Conservation (phyloP, 768 basidiomycete genomes). For the Psilocybe cyanescens region DNA sequence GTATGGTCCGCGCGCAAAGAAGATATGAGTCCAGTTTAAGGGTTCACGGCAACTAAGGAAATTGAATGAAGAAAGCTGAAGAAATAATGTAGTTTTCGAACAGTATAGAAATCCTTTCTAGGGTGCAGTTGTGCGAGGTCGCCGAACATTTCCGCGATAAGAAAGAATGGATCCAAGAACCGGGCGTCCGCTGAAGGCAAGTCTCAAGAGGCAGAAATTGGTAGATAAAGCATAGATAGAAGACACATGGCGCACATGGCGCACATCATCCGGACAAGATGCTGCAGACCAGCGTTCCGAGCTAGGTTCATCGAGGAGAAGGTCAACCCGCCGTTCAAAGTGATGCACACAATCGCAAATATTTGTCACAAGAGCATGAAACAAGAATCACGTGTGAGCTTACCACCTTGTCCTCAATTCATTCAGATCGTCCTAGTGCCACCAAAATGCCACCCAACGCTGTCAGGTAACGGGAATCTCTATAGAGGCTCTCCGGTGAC, state of each 20-base stretch:
- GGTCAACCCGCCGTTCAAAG: neutral
- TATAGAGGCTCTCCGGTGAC: neutral
- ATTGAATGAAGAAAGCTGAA: too few species aligned
- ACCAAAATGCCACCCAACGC: neutral
- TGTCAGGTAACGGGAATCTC: neutral
- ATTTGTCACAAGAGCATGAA: neutral
- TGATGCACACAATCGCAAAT: neutral
- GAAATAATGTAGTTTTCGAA: too few species aligned
- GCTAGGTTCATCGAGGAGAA: slow-evolving; percentile 1
- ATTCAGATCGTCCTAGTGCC: neutral
- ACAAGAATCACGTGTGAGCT: neutral
- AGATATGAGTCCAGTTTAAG: too few species aligned
- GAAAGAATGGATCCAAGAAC: neutral
- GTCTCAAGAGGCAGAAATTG: neutral
- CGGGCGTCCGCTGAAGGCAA: neutral
- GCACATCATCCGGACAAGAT: slow-evolving; percentile 6
- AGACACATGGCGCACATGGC: slow-evolving; percentile 15
- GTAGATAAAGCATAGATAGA: slow-evolving; percentile 19
- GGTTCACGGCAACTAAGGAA: too few species aligned
- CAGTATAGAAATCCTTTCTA: too few species aligned
- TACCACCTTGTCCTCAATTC: neutral
- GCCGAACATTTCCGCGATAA: slow-evolving; percentile 1
- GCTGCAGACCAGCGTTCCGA: slow-evolving; percentile 7
- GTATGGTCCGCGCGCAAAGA: neutral
- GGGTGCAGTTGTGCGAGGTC: too few species aligned